A percentile compares a stretch with the other conserved stretches of the same genome.
These are phyloP conservation scores for Takashimella tepidaria DNA, from an alignment of 1,284 basidiomycete genomes.

Conservation along the genomic window DNA sequence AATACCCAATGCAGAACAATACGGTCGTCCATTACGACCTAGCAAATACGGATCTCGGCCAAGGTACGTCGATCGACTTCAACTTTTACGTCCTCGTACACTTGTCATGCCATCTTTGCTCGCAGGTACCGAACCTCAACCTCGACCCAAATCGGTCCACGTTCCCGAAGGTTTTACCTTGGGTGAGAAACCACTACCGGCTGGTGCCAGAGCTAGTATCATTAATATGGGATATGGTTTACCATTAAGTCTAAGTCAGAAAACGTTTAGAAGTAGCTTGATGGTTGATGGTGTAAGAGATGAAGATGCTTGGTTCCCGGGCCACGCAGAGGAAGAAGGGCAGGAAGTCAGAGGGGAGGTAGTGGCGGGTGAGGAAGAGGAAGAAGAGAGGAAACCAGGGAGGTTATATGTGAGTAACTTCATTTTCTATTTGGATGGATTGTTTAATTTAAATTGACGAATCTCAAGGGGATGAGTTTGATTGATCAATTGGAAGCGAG, in stretches of 20 bases:
- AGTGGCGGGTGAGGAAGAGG: slow-evolving; percentile 19
- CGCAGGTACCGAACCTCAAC: slow-evolving; percentile 12
- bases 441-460: slow-evolving; percentile 8
- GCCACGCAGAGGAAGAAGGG: slow-evolving; percentile 16
- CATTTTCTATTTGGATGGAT: background rate
- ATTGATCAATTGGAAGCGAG: slow-evolving; percentile 47
- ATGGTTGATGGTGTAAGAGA: slow-evolving; percentile 31
- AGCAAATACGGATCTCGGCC: slow-evolving; percentile 22
- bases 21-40: slow-evolving; percentile 33
- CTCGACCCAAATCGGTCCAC: slow-evolving; percentile 12
- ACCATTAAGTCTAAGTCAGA: slow-evolving; percentile 32
- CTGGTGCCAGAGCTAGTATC: slow-evolving; percentile 33
- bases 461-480: slow-evolving; percentile 34
- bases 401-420: slow-evolving; percentile 40
- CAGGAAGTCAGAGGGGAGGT: slow-evolving; percentile 20
- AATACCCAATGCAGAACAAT: slow-evolving; percentile 34
- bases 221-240: slow-evolving; percentile 25
- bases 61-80: slow-evolving; percentile 15
- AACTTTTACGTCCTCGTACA: slow-evolving; percentile 39
- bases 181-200: slow-evolving; percentile 44
- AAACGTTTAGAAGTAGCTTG: slow-evolving; percentile 37
- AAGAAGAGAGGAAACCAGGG: slow-evolving; percentile 27
- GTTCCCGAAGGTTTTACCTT: slow-evolving; percentile 36
- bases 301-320: slow-evolving; percentile 19
- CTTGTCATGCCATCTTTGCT: slow-evolving; percentile 43